phyloP scores from a whole-genome alignment of 495 filamentous ascomycete genomes.

The Aspergillus sclerotioniger region DNA sequence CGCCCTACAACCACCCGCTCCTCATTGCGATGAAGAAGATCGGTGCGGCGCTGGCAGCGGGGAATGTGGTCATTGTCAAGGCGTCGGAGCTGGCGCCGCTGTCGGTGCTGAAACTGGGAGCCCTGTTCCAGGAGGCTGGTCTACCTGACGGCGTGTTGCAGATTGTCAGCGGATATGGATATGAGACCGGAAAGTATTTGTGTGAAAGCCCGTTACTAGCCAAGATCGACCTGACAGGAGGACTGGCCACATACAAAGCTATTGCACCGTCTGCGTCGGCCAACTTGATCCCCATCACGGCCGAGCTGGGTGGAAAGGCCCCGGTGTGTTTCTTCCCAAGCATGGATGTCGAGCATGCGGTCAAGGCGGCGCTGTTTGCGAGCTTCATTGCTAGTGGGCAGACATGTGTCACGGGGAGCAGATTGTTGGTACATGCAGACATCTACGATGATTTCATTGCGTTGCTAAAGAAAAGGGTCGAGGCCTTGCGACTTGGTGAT shows the following conservation, averaged over 20 bases:
- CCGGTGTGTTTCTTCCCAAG: constrained; percentile 54
- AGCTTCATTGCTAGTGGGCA: constrained; percentile 60
- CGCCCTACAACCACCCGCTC: constrained; percentile 65
- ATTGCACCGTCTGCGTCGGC: constrained; percentile 47
- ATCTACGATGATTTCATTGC: constrained; percentile 41
- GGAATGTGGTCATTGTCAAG: constrained; percentile 62
- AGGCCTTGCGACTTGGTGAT: constrained; percentile 45
- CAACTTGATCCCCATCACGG: constrained; percentile 55
- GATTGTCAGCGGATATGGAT: constrained; percentile 56
- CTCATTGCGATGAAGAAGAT: constrained; percentile 64
- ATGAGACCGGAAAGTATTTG: constrained; percentile 52
- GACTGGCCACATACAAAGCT: constrained; percentile 44
- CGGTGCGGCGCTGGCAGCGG: constrained; percentile 58
- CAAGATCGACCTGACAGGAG: constrained; percentile 64
- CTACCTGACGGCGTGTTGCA: constrained; percentile 56
- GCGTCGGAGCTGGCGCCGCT: constrained; percentile 60
- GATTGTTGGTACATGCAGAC: constrained; percentile 52
- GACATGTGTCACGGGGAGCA: constrained; percentile 60
- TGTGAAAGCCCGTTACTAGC: constrained; percentile 50
- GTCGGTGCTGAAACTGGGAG: constrained; percentile 51
- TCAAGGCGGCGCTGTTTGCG: constrained; percentile 59
- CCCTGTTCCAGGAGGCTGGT: constrained; percentile 52
- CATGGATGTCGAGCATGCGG: constrained; percentile 49
- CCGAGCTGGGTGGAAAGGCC: constrained; percentile 61
- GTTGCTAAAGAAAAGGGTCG: constrained; percentile 36